phyloP scores from a whole-genome alignment of 371 early-diverging fungal genomes.

The Apophysomyces variabilis region DNA sequence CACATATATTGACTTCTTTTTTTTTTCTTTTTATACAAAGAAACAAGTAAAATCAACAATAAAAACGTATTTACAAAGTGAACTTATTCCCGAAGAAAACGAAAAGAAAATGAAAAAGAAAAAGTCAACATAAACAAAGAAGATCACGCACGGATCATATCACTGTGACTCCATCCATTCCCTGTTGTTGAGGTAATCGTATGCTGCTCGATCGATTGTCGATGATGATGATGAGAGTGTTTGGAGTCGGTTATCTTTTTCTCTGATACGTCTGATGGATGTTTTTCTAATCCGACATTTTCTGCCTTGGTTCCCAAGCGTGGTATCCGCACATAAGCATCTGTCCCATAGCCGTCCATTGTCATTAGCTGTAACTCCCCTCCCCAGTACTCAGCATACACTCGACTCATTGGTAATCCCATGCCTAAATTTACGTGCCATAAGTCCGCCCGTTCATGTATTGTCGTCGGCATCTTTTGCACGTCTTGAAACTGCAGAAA shows the following conservation, averaged over 20 bases:
- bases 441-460: constrained; percentile 35
- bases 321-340: constrained; percentile 82
- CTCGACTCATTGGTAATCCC: constrained; percentile 84
- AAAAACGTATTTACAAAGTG: not conserved
- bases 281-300: constrained; percentile 47
- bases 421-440: constrained; percentile 68
- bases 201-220: constrained; percentile 12
- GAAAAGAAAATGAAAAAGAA: not conserved
- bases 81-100: too few relatives aligned
- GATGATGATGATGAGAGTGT: not conserved
- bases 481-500: constrained; percentile 40
- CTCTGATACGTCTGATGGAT: not conserved
- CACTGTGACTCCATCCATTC: constrained; percentile 26
- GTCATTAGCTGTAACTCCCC: constrained; percentile 73
- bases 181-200: not conserved
- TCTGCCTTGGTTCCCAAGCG: constrained; percentile 71
- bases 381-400: constrained; percentile 89
- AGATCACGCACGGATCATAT: constrained; percentile 16
- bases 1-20: not conserved
- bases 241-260: not conserved
- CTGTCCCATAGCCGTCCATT: constrained; percentile 88
- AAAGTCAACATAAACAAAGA: not conserved
- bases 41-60: not conserved
- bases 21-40: not conserved
- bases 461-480: constrained; percentile 39